Evolutionary conservation across 805 yeast genomes (phyloP), one percentile per base, ranked within the genome.

Genomic region (Wickerhamomyces bisporus): DNA sequence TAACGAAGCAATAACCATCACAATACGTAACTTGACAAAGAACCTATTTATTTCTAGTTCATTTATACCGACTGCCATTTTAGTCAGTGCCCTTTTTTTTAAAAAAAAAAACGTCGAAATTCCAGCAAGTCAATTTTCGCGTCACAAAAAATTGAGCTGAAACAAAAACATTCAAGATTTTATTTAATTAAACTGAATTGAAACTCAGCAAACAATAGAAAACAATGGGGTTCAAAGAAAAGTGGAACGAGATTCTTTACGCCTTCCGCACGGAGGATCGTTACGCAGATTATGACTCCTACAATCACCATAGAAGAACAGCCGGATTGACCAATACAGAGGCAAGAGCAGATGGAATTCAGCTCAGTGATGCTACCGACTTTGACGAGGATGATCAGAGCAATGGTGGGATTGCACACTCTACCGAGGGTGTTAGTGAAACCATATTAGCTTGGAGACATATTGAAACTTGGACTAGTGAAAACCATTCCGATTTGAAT

Each of bases 401-500:
- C 2, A 17, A 56, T 15, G 54, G 53, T 12, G 58, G 57, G 19
- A 36, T 61, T 38, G 44, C 68, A 44, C 46, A 47, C 40, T 53
- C 52, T 6, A 53, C 57, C 14, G 83, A 77, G 31, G 95, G 94
- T 34, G 81, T 84, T 19, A 79, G 91, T 38, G 86, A 89, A 45
- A 68, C 75, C 2, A 68, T 81, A 26, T 73, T 79, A 17, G 84
- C 96, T 11, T 91, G 98, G 98, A 74, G 84, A 45, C 89, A 89
- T 52, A 79, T 91, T 41, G 91, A 86, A 48, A 68, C 77, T 15
- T 91, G 97, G 96, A 67, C 91, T 15, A 71, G 75, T 26, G 75
- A 77, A 39, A 73, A 86, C 60, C 82, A 81, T 47, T 85, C 93
- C 2, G 98, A 91, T 61, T 66, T 93, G 40, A 74, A 71, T 42